Base-by-base conservation (phyloP, 2,329 filamentous ascomycete genomes). In the Fusarium tuaranense region DNA sequence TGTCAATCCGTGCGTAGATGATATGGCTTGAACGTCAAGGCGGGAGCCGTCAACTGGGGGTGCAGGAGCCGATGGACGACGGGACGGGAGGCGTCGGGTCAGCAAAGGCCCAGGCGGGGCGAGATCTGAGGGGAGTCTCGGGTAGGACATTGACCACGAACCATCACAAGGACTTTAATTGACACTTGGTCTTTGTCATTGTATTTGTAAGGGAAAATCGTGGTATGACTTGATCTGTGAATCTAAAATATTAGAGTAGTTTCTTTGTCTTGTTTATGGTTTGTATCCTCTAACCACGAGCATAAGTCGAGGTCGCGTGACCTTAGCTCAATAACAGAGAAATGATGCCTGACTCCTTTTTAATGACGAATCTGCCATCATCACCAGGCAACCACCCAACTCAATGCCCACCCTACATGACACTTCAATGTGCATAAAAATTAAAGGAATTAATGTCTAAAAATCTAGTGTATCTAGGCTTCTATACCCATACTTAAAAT, bases 401-500 rank as follows among this genome's bases (percentile, higher is more conserved):
- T 0, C 44, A 48, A 16, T 1, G 25, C 16, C 16, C 16, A 13
- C 48, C 7, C 9, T 18, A n/a, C 3, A 30, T 7, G 30, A 5
- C 25, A n/a, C 3, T 12, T 6, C 32, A 34, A 34, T 34, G 5
- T 34, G 32, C 32, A 34, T 34, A 53, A 53, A 53, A 10, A n/a
- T 8, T 8, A 7, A n/a, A 20, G 32, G 6, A 55, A 55, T 55
- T 20, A 55, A 32, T 51, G 9, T n/a, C 4, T 14, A 20, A 20
- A 13, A 32, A 55, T 55, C 20, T 4, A 14, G n/a, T 9, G n/a
- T 6, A 8, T 13, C 10, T 32, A 53, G 25, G 25, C 16, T 30
- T 18, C 14, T 12, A 41, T 10, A 27, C 7, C 7, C 9, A 57
- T 41, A 10, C n/a, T 13, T 58, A 75, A 4, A 71, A 75, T 32